Evolutionary conservation across 2,329 filamentous ascomycete species (phyloP), one percentile per base, ranked within the genome.

Genomic region (Ilyonectria robusta): DNA sequence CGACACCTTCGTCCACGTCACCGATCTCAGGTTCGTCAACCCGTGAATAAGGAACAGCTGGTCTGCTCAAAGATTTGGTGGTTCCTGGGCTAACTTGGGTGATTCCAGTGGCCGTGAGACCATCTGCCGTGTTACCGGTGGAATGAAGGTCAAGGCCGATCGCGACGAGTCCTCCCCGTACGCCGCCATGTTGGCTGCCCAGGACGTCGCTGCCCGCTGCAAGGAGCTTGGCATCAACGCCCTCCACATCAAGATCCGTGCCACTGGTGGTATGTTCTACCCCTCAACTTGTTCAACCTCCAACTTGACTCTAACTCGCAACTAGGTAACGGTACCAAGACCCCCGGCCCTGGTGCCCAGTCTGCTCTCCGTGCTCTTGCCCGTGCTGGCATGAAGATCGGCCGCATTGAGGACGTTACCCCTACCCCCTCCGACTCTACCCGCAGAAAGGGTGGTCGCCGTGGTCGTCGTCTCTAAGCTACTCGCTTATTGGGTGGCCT

Each of bases 81-180:
- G 69, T 70, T 72, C 61, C 46, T 55, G 60, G 59, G 76, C 77
- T 78, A 75, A 78, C 74, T 69, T 72, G 73, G 75, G 86, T 90
- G 87, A 89, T 90, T 89, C 84, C 88, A 97, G 94, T 88, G 96
- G 96, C 88, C 96, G 96, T 87, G 96, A 99, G 93, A 99, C 97
- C 88, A 98, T 99, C 89, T 94, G 91, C 91, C 95, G 96, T 94
- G 95, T 99, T 79, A 99, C 97, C 81, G 96, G 97, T 89, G 97
- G 97, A 84, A 99, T 99, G 96, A 99, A 99, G 91, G 96, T 99
- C 91, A 99, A 99, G 93, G 95, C 95, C 86, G 95, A 99, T 84
- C 95, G 96, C 91, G 96, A 99, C 88, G 96, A 99, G 90, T 98
- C 95, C 81, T 98, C 96, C 78, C 96, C 96, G 81, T 99, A 99